Base-by-base conservation (phyloP, 129 eudicot species). In the Pseudognaphalium luteoalbum region DNA sequence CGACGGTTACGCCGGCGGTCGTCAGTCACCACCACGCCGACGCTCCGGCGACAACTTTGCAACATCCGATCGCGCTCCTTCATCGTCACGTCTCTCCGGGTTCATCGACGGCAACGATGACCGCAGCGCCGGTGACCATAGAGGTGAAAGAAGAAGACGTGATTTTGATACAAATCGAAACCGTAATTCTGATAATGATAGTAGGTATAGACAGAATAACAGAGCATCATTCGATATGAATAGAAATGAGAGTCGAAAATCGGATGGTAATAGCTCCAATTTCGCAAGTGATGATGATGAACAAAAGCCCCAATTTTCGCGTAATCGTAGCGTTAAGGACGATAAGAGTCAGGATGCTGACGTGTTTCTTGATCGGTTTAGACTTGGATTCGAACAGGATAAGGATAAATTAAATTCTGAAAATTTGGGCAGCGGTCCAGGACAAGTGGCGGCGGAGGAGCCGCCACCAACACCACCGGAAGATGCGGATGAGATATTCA, bases 401-500 rank as follows among this genome's bases (percentile, higher is more conserved):
- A 71, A 78, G 15, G 34, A 44, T 37, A 68, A 56, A 7, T 25
- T 16, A 7, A 51, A 7, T 20, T 66, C 68, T 2, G 60, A 66
- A n/a, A 80, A 62, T n/a, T 17, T 15, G 50, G 80, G 41, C 59
- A 58, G 61, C 9, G 59, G 7, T 20, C n/a, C 68, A 3, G 51
- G 72, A 22, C 66, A 41, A 33, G 70, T n/a, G 34, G 82, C 3
- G 35, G 66, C 29, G 8, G 74, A 35, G 52, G 69, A 75, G 30
- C 76, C 6, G 20, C 14, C 19, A 52, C 71, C 33, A 12, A 69
- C 61, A 2, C 88, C 88, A 7, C 90, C 92, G 0, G 85, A 81
- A 72, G 97, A 91, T 50, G 92, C 97, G 0, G 92, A 94, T 44
- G 97, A 84, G 73, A 91, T 94, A 25, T 94, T 94, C 32, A 87